Evolutionary conservation across 257 asterid genomes (phyloP), one percentile per base, ranked within the genome.

Genomic region (Solanum ahanhuiri): DNA sequence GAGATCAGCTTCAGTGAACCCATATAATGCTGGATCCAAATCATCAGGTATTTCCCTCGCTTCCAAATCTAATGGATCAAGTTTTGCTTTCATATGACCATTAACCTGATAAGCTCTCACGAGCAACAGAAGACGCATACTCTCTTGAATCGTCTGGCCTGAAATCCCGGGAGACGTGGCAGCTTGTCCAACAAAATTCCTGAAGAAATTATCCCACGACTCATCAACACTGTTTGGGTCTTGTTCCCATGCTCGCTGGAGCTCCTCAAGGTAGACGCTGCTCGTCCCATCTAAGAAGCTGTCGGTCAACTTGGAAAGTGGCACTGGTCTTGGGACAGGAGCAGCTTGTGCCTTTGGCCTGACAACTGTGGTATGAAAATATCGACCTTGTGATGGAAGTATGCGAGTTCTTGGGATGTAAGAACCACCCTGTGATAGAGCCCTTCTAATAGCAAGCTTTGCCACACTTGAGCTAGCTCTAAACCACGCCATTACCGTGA

Each of bases 211-310:
- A 72, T 89, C 89, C 91, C 91, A 89, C 17, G 91, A 89, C 83
- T 89, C 91, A 20, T 89, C 91, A 35, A 89, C 91, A 11, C 91
- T 86, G 70, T 81, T 86, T 6, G 91, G 91, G 77, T 89, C 91
- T 83, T 89, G 89, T 79, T 89, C 91, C 91, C 91, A 89, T n/a
- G 91, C 84, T 63, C 91, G 86, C 86, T 89, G 91, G 72, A 89
- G 91, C 87, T 89, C 91, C 88, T 89, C 91, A 64, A 89, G 89
- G 86, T 89, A 89, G 45, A 89, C 91, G 33, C 91, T 89, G 86
- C 91, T 89, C 30, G 91, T 89, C 66, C 91, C 91, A 84, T 89
- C 91, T 77, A 89, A 86, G 85, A 89, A 89, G 45, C 86, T 89
- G 66, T 89, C 91, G 2, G 91, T 89, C 86, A 89, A 82, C 89